Evolutionary conservation across 73 alveolate species (phyloP).

Genomic region (Uronychia setigera): DNA sequence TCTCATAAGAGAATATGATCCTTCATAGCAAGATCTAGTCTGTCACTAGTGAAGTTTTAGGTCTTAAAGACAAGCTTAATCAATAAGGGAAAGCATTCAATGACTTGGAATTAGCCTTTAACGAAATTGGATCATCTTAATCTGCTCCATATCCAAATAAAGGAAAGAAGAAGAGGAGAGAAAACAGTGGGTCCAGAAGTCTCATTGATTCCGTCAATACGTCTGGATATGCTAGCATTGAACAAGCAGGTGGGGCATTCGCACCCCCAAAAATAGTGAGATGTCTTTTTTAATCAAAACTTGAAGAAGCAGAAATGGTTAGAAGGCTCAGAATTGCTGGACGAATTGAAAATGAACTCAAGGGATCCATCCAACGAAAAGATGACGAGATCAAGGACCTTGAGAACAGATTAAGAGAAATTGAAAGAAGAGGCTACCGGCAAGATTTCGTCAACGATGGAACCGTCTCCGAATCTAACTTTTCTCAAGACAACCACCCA

Average conservation of each 20-base stretch:
- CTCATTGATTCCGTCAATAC: background rate
- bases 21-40: conserved; percentile 17
- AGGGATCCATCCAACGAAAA: background rate
- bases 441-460: background rate
- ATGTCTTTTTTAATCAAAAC: conserved; percentile 8
- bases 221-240: too few relatives aligned
- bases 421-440: background rate
- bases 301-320: conserved; percentile 11
- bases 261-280: conserved; percentile 13
- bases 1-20: conserved; percentile 27
- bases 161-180: background rate
- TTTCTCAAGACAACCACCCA: background rate
- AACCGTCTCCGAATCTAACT: background rate
- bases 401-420: background rate
- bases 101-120: conserved; percentile 27
- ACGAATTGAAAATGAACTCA: conserved; percentile 1
- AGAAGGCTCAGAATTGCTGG: conserved; percentile 25
- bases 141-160: too few relatives aligned
- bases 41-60: background rate
- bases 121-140: conserved; percentile 8
- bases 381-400: background rate
- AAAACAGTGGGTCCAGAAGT: background rate
- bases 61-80: conserved; percentile 34
- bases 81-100: conserved; percentile 12
- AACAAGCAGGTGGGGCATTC: too few relatives aligned